phyloP scores from a whole-genome alignment of 2,329 filamentous ascomycete species.

The Alternaria sp. region DNA sequence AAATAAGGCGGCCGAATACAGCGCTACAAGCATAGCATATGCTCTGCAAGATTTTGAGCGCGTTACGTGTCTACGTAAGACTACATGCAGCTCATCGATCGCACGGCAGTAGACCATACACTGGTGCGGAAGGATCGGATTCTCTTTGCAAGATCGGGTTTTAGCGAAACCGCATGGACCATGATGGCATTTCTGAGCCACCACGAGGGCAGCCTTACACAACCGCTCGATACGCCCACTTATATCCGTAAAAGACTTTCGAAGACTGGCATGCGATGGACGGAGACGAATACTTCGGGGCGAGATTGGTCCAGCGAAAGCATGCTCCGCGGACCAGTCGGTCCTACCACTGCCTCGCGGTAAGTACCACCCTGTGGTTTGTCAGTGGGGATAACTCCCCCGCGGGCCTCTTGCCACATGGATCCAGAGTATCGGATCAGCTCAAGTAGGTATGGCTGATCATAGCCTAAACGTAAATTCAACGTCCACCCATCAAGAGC shows the following conservation, averaged over 20 bases:
- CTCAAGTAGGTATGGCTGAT: conserved; percentile 5
- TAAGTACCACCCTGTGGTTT: conserved; percentile 1
- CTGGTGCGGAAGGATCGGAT: conserved; percentile 1
- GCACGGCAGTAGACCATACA: background rate
- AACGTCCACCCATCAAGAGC: background rate
- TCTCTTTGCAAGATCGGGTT: background rate
- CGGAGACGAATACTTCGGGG: background rate
- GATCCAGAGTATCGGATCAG: background rate
- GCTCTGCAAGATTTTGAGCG: background rate
- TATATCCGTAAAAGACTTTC: background rate
- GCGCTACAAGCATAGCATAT: background rate
- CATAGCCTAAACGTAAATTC: conserved; percentile 4
- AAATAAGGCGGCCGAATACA: background rate
- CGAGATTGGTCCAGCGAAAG: conserved; percentile 1
- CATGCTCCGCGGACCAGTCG: background rate
- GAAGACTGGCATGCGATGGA: background rate
- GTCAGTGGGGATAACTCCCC: background rate
- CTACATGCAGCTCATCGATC: conserved; percentile 2
- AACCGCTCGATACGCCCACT: background rate
- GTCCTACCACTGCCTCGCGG: background rate
- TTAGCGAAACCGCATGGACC: conserved; percentile 6
- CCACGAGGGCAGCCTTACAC: background rate
- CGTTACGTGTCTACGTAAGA: background rate
- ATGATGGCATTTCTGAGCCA: background rate
- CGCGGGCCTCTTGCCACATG: background rate